Evolutionary conservation across 2,329 filamentous ascomycete genomes (phyloP), one percentile per base, ranked within the genome.

Genomic region (Calonectria pteridis): DNA sequence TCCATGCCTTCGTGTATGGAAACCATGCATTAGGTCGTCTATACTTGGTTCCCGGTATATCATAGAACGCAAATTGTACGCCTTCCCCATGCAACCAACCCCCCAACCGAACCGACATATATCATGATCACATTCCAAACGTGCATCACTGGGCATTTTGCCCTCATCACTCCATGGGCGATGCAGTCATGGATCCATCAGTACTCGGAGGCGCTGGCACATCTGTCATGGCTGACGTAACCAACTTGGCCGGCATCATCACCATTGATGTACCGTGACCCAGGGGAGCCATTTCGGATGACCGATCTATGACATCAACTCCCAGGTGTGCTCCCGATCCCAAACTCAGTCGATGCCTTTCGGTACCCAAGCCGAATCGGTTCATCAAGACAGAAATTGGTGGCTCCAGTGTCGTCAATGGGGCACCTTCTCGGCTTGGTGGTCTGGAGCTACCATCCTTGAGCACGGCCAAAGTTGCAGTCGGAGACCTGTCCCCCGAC

Each of bases 291-390:
- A 68, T 31, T 29, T 79, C 78, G 26, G 46, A 55, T 31, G 72
- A 53, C 50, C 76, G 73, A 23, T 66, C 73, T 28, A 73, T 63
- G 26, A 40, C 37, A 40, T 62, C 55, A n/a, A 16, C 72, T 67
- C 49, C 79, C 71, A 46, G 75, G 72, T 40, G 71, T 58, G 43
- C 71, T 70, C 14, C 68, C 72, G 16, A 67, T 53, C 69, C 67
- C 31, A 78, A 73, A 20, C 72, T 76, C n/a, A 78, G 70, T 26
- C 77, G 76, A 67, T 79, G 77, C 7, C 77, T 74, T 31, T 79
- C 78, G 11, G 76, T 59, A 13, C 71, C 76, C 35, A 79, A 23
- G 46, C 78, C 77, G 26, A 79, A 79, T 7, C 78, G 73, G 26
- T 74, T 73, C 69, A 79, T 76, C 18, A 76, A 73, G 11, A 72